Conservation (phyloP, 768 basidiomycete genomes). For the Sarcodon aspratus region DNA sequence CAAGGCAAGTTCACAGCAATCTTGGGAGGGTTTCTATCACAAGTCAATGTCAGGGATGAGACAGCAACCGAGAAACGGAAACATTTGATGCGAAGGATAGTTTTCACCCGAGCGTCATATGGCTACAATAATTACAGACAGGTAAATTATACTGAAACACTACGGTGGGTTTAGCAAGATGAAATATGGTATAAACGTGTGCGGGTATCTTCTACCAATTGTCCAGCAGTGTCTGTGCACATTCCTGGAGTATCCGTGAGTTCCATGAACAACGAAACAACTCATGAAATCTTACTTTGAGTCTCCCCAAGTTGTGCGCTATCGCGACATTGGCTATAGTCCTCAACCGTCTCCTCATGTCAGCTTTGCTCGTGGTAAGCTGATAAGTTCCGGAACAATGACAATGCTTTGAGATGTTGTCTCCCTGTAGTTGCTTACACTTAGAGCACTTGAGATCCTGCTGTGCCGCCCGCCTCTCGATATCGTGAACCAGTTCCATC, state of each 20-base stretch:
- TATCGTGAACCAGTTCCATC: constrained; percentile 58
- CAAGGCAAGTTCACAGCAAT: too few relatives aligned
- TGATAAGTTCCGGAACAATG: constrained; percentile 81
- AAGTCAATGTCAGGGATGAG: too few relatives aligned
- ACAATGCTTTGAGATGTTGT: constrained; percentile 79
- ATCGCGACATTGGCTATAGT: constrained; percentile 80
- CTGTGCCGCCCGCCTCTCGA: constrained; percentile 70
- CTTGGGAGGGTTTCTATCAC: too few relatives aligned
- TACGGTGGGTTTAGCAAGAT: too few relatives aligned
- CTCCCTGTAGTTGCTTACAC: constrained; percentile 85
- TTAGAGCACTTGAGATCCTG: constrained; percentile 86
- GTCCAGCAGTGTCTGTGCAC: constrained; percentile 4
- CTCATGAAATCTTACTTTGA: constrained; percentile 40
- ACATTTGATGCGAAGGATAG: too few relatives aligned
- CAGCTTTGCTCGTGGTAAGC: constrained; percentile 60
- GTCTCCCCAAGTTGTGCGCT: constrained; percentile 53
- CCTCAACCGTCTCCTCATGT: constrained; percentile 57
- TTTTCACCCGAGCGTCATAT: too few relatives aligned
- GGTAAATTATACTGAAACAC: background rate
- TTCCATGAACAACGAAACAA: background rate
- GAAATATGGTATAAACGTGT: too few relatives aligned
- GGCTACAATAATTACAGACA: too few relatives aligned
- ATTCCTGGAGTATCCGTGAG: constrained; percentile 1
- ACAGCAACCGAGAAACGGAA: too few relatives aligned
- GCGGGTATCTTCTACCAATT: background rate